These are phyloP conservation scores for Ascochyta fabae DNA, from an alignment of 2,329 filamentous ascomycete species.

Conservation along the genomic window DNA sequence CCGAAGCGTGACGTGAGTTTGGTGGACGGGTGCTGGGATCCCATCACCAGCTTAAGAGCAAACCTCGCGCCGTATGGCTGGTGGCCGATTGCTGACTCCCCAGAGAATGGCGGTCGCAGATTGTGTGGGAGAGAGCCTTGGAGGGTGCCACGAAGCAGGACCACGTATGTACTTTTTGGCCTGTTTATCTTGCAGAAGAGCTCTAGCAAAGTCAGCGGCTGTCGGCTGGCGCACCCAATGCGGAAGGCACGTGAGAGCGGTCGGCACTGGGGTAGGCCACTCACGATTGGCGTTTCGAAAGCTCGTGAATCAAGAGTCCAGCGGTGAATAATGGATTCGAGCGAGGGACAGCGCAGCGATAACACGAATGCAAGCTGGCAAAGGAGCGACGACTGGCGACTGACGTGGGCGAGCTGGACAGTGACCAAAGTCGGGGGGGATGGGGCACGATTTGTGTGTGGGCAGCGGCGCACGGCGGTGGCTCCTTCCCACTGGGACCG, in stretches of 20 bases:
- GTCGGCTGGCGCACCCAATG: slow-evolving; percentile 34
- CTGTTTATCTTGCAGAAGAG: slow-evolving; percentile 34
- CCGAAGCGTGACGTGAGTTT: slow-evolving; percentile 38
- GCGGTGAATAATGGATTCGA: slow-evolving; percentile 8
- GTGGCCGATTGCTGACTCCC: slow-evolving; percentile 26
- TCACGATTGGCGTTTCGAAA: slow-evolving; percentile 16
- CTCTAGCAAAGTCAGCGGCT: slow-evolving; percentile 33
- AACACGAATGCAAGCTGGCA: slow-evolving; percentile 22
- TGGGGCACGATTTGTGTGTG: slow-evolving; percentile 39
- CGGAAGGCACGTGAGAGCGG: slow-evolving; percentile 43
- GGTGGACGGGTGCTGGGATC: slow-evolving; percentile 39
- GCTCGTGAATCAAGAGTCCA: slow-evolving; percentile 3
- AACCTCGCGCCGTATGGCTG: slow-evolving; percentile 23
- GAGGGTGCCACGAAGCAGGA: slow-evolving; percentile 49
- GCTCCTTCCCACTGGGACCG: slow-evolving; percentile 23
- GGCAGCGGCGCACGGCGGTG: slow-evolving; percentile 28
- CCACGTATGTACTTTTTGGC: slow-evolving; percentile 45
- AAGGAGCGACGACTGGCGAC: slow-evolving; percentile 28
- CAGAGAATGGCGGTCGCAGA: slow-evolving; percentile 39
- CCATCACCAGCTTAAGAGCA: slow-evolving; percentile 47
- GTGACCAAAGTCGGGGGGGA: slow-evolving; percentile 27
- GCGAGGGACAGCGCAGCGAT: slow-evolving; percentile 25
- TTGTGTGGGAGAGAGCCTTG: slow-evolving; percentile 37
- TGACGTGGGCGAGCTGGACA: slow-evolving; percentile 31
- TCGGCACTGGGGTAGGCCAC: slow-evolving; percentile 30